Percentiles rank a stretch among this genome's conserved stretches.
These are phyloP conservation scores for Candida vaughaniae DNA, from an alignment of 805 yeast genomes.

Conservation along the genomic window DNA sequence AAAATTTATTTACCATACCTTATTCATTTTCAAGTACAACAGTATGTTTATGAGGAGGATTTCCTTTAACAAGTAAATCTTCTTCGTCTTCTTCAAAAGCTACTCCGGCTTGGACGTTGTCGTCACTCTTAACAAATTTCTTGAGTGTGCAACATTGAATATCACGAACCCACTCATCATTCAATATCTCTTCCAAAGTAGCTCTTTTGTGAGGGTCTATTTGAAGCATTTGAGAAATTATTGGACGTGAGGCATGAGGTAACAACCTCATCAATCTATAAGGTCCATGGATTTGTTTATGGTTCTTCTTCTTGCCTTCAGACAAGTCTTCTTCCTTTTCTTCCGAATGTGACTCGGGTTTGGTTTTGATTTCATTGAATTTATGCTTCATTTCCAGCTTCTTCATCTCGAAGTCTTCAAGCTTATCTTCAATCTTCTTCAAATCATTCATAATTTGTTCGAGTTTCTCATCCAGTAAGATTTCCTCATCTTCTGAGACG, in stretches of 20 bases:
- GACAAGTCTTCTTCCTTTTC: conserved; percentile 15
- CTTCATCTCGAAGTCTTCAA: conserved; percentile 36
- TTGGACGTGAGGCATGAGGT: conserved; percentile 82
- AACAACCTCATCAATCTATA: conserved; percentile 75
- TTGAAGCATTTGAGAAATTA: conserved; percentile 62
- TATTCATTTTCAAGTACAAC: conserved; percentile 21
- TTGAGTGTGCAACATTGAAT: conserved; percentile 60
- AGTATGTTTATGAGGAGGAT: conserved; percentile 42
- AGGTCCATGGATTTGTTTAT: conserved; percentile 74
- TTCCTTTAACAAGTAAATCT: conserved; percentile 32
- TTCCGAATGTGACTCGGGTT: conserved; percentile 9
- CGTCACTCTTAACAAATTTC: conserved; percentile 18
- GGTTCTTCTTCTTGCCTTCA: conserved; percentile 30
- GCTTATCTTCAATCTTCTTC: conserved; percentile 34
- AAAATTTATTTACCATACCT: not conserved
- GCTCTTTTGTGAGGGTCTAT: conserved; percentile 64
- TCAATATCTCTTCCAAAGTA: conserved; percentile 60
- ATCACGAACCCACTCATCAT: conserved; percentile 69
- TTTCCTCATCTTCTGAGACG: conserved; percentile 17
- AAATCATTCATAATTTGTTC: conserved; percentile 32
- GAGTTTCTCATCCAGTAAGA: conserved; percentile 31
- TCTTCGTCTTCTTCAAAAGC: conserved; percentile 39
- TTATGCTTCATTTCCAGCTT: conserved; percentile 34
- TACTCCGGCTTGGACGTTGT: conserved; percentile 20
- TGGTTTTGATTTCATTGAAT: conserved; percentile 21